Evolutionary conservation across 345 rosid genomes (phyloP), one percentile per base, ranked within the genome.

Genomic region (Arabis hirsuta): DNA sequence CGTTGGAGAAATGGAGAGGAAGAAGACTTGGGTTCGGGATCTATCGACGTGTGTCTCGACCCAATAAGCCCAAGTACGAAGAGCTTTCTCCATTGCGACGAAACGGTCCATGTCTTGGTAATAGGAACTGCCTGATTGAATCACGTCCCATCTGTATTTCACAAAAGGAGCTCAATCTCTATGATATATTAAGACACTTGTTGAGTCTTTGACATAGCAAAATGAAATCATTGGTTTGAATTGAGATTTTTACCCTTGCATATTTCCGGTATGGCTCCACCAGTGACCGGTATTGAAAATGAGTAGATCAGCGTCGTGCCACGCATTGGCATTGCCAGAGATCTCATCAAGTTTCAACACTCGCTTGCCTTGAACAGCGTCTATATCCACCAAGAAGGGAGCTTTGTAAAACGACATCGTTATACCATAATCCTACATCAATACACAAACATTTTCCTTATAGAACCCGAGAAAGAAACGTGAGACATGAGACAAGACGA

Each of bases 281-380:
- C 99, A 95, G 44, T 95, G 99, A 10, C 99, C 99, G 1, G 97
- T 95, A 85, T 95, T 90, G 43, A 95, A 95, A 12, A 80, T 68
- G 64, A 95, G 80, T 9, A 95, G 83, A 67, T 95, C 94, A 3
- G 84, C 96, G 2, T 74, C 66, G 4, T 70, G 77, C 96, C 96
- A 95, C 7, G 81, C 84, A 2, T 85, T 85, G 26, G 82, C 92
- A 66, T 95, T 91, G n/a, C 80, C 84, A 3, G 90, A 75, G 48
- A 95, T 84, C 71, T 90, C 89, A 0, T 87, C 96, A 0, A 91
- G 82, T 65, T 69, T 86, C 12, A 95, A 77, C 19, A 95, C 76
- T 56, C 96, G 86, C 70, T 83, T 87, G 19, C 99, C 99, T 70
- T 86, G 81, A 9, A 80, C 81, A 78, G 48, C 43, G 48, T 86